Evolutionary conservation across 371 early-diverging fungal genomes (phyloP).

Genomic region (Blastocladiella emersonii): DNA sequence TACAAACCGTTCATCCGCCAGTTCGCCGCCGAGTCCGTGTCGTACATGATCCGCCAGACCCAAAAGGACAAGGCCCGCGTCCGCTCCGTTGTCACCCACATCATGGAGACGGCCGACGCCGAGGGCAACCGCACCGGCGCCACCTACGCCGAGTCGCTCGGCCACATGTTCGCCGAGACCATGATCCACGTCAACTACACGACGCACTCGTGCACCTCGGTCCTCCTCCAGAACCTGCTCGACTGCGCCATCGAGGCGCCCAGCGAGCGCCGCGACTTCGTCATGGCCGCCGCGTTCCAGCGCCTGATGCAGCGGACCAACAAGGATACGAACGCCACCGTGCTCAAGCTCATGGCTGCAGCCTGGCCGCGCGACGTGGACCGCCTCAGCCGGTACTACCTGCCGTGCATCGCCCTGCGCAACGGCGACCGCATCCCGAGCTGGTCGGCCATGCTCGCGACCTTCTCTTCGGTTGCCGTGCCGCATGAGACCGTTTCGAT

Average conservation of each 20-base stretch:
- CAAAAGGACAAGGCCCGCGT: constrained; percentile 8
- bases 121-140: background rate
- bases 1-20: constrained; percentile 62
- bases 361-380: background rate
- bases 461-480: background rate
- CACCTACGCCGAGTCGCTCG: constrained; percentile 55
- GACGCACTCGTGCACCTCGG: constrained; percentile 8
- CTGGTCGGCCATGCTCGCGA: background rate
- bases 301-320: background rate
- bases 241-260: constrained; percentile 11
- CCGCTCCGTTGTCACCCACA: background rate
- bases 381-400: constrained; percentile 9
- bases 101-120: background rate
- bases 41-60: constrained; percentile 70
- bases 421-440: constrained; percentile 17
- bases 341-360: background rate
- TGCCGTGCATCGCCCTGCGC: constrained; percentile 12
- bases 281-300: constrained; percentile 11
- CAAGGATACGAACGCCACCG: background rate
- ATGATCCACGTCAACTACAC: constrained; percentile 27
- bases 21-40: constrained; percentile 84
- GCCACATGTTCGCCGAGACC: constrained; percentile 63
- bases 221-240: constrained; percentile 13
- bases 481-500: background rate
- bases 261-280: constrained; percentile 15